Conservation (phyloP, 331 rosid species). For the Phaseolus coccineus region DNA sequence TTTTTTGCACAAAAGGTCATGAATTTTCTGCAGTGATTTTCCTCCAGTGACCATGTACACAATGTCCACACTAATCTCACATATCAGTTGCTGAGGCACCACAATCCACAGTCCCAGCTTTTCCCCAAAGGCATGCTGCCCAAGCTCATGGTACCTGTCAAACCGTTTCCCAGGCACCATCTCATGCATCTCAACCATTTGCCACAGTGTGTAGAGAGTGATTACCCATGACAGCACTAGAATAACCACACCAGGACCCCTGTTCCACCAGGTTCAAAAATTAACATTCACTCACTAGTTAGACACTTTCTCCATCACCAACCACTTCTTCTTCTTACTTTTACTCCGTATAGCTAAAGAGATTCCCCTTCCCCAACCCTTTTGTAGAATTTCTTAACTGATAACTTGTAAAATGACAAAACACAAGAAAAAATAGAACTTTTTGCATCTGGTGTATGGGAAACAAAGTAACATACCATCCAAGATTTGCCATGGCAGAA, state of each 20-base stretch:
- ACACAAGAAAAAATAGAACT: background rate
- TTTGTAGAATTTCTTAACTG: background rate
- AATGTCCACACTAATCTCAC: slow-evolving; percentile 72
- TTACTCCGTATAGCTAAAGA: background rate
- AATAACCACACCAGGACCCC: slow-evolving; percentile 91
- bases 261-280: background rate
- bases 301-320: no score
- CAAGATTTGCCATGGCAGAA: slow-evolving; percentile 82
- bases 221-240: slow-evolving; percentile 80
- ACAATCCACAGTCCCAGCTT: slow-evolving; percentile 90
- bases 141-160: slow-evolving; percentile 91
- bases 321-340: background rate
- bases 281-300: background rate
- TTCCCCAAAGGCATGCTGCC: slow-evolving; percentile 88
- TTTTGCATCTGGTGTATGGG: background rate
- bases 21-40: slow-evolving; percentile 75
- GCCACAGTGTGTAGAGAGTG: slow-evolving; percentile 90
- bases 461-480: slow-evolving; percentile 46
- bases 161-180: slow-evolving; percentile 90
- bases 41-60: slow-evolving; percentile 97
- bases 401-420: background rate
- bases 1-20: slow-evolving; percentile 50
- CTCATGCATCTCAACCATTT: slow-evolving; percentile 98
- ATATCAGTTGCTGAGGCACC: slow-evolving; percentile 86
- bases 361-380: background rate